Evolutionary conservation across 2,329 filamentous ascomycete species (phyloP), one percentile per base, ranked within the genome.

Genomic region (Cordyceps cicadae): DNA sequence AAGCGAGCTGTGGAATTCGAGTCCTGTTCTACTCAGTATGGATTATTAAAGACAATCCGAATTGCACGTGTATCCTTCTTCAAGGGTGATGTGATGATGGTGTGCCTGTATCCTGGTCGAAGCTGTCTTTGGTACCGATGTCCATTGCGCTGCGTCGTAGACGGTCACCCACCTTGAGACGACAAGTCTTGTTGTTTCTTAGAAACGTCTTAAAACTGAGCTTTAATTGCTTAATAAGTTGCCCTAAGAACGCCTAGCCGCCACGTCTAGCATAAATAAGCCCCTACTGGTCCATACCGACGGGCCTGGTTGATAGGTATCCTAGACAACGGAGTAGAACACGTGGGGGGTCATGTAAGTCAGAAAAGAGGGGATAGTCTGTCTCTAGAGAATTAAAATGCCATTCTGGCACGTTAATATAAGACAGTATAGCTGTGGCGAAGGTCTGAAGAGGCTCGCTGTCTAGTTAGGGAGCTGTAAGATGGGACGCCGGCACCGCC

Each of bases 331-430:
- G 43, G 29, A 9, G 55, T 41, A 14, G 39, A 54, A 32, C 41
- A 32, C 11, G 24, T 26, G n/a, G 1, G 51, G 52, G 12, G 55
- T 54, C 59, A 60, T 55, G 45, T 60, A 60, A 14, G 15, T 26
- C 5, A 51, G 58, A n/a, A 54, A 12, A 7, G 17, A 12, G 9
- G 29, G 2, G 3, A 6, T 6, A 59, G 24, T 15, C 45, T 59
- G 19, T 46, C 49, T 12, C 32, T 45, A 17, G 34, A 5, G 9
- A 5, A 12, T 8, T 66, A 66, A 4, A 70, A 53, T 4, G 29
- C 6, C 29, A 29, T 53, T 70, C 69, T 3, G 66, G 64, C 1
- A 64, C 65, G 43, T 68, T 66, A 19, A 63, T 37, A 12, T 65
- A 65, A 9, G 54, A n/a, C 2, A 54, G 9, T 24, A 7, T n/a